Conservation (phyloP, 768 basidiomycete genomes). For the Serendipita sp. region DNA sequence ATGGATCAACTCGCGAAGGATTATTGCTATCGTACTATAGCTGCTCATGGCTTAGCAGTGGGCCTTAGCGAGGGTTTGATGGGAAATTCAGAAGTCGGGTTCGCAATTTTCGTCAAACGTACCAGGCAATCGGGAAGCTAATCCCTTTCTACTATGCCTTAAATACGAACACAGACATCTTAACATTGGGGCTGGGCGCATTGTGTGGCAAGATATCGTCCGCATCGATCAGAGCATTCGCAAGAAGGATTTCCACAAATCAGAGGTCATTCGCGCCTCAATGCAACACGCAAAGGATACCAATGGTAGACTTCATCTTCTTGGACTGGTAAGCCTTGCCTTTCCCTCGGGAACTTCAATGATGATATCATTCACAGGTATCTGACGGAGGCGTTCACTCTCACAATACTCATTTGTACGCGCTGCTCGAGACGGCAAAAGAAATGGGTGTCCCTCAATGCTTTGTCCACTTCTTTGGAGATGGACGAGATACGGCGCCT, state of each 20-base stretch:
- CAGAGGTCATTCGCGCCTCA: conserved; percentile 49
- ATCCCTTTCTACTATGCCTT: not conserved
- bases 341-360: not conserved
- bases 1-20: conserved; percentile 79
- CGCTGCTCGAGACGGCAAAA: conserved; percentile 81
- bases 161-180: conserved; percentile 44
- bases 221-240: conserved; percentile 84
- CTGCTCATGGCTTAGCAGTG: conserved; percentile 82
- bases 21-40: conserved; percentile 52
- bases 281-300: conserved; percentile 65
- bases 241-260: conserved; percentile 74
- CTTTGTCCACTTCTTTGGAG: conserved; percentile 87
- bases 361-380: conserved; percentile 29
- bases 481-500: conserved; percentile 89
- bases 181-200: conserved; percentile 86
- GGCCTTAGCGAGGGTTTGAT: conserved; percentile 87
- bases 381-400: conserved; percentile 98
- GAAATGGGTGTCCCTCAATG: conserved; percentile 67
- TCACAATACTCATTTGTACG: conserved; percentile 78
- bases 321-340: conserved; percentile 50
- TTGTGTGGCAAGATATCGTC: conserved; percentile 98
- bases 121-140: not conserved
- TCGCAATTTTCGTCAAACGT: conserved; percentile 19
- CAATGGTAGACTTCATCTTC: conserved; percentile 71
- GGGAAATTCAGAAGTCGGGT: conserved; percentile 98